phyloP scores from a whole-genome alignment of 2,329 filamentous ascomycete genomes.

The Neopestalotiopsis clavispora region DNA sequence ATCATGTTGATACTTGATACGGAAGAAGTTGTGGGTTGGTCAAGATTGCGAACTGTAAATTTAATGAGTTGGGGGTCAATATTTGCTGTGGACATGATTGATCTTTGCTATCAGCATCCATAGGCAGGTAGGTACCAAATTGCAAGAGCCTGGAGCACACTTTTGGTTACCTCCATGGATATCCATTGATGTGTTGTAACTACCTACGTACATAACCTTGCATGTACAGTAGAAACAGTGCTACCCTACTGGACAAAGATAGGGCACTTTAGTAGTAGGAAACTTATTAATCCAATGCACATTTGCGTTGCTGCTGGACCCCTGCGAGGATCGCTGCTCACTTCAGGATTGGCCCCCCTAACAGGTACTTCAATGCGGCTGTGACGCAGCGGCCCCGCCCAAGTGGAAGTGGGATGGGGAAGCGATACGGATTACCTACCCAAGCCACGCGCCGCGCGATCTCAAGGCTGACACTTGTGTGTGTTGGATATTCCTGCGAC shows the following conservation, averaged over 20 bases:
- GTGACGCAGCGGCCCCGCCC: slow-evolving; percentile 13
- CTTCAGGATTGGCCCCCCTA: slow-evolving; percentile 10
- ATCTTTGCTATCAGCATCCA: neutral
- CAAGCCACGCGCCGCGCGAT: slow-evolving; percentile 15
- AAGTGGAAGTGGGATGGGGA: slow-evolving; percentile 14
- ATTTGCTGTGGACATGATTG: neutral
- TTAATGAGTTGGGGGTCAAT: neutral
- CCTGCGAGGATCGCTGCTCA: slow-evolving; percentile 11
- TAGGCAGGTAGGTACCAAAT: neutral
- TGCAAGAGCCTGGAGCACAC: neutral
- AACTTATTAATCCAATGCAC: neutral
- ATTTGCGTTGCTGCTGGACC: slow-evolving; percentile 5
- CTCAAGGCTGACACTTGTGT: slow-evolving; percentile 15
- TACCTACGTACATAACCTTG: neutral
- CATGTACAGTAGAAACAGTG: neutral
- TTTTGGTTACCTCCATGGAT: neutral
- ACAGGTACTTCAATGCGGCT: slow-evolving; percentile 13
- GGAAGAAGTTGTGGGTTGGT: neutral
- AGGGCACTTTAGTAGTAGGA: neutral
- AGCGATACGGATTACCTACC: neutral
- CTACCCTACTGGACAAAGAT: neutral
- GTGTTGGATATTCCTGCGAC: neutral
- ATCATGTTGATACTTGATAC: neutral
- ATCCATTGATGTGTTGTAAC: neutral
- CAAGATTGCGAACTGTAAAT: neutral